Conservation (phyloP, 2,329 filamentous ascomycete genomes). For the Harringtonia lauricola region DNA sequence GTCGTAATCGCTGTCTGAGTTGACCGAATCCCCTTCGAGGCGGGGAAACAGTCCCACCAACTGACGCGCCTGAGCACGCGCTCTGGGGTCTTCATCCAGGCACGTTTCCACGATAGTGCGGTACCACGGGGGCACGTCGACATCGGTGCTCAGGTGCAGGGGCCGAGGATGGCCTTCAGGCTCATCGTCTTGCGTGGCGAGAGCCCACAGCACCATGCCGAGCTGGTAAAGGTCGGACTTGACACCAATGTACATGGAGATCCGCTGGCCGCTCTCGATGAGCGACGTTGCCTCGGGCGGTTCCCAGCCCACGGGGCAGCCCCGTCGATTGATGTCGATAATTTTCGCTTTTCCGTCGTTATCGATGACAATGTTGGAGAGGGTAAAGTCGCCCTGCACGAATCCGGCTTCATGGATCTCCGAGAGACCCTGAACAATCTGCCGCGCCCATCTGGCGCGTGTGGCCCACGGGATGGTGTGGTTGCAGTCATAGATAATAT, state of each 20-base stretch:
- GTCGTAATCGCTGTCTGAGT: slow-evolving; percentile 13
- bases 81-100: slow-evolving; percentile 61
- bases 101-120: slow-evolving; percentile 65
- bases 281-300: slow-evolving; percentile 81
- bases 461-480: slow-evolving; percentile 55
- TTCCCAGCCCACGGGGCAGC: slow-evolving; percentile 97
- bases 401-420: slow-evolving; percentile 95
- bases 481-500: slow-evolving; percentile 73
- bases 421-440: slow-evolving; percentile 79
- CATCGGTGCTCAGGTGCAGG: slow-evolving; percentile 44
- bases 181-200: slow-evolving; percentile 81
- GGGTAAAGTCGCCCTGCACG: slow-evolving; percentile 93
- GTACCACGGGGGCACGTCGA: slow-evolving; percentile 69
- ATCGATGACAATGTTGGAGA: slow-evolving; percentile 95
- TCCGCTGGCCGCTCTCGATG: slow-evolving; percentile 78
- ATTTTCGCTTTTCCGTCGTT: slow-evolving; percentile 78
- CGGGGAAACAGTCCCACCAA: slow-evolving; percentile 60
- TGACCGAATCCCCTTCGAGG: slow-evolving; percentile 14
- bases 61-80: slow-evolving; percentile 60
- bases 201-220: slow-evolving; percentile 92
- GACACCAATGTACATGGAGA: slow-evolving; percentile 95
- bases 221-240: slow-evolving; percentile 95
- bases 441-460: slow-evolving; percentile 78
- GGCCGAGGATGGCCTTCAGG: slow-evolving; percentile 72
- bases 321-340: slow-evolving; percentile 94